phyloP scores from a whole-genome alignment of 2,329 filamentous ascomycete species.

The Epichloe sibirici region DNA sequence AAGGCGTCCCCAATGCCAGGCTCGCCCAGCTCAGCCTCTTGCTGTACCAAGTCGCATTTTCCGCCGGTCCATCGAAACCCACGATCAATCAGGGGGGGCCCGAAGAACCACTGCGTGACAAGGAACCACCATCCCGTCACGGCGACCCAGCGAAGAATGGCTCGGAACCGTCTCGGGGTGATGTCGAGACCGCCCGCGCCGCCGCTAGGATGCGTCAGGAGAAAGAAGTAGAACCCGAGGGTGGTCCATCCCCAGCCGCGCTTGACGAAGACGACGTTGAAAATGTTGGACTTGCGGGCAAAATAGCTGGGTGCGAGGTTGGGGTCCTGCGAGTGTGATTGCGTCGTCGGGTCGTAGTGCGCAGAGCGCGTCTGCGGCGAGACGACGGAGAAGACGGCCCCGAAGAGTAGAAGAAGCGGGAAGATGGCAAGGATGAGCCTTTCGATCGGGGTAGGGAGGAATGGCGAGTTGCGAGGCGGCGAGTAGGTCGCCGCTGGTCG shows the following conservation, averaged over 20 bases:
- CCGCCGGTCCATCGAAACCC: slow-evolving; percentile 84
- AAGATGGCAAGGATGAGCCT: slow-evolving; percentile 55
- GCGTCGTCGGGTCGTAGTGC: slow-evolving; percentile 48
- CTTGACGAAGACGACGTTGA: slow-evolving; percentile 93
- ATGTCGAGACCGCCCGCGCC: slow-evolving; percentile 14
- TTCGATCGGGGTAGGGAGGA: slow-evolving; percentile 60
- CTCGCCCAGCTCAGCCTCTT: slow-evolving; percentile 33
- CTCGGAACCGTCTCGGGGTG: slow-evolving; percentile 35
- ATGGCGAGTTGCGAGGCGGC: slow-evolving; percentile 36
- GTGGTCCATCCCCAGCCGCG: slow-evolving; percentile 89
- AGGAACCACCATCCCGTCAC: slow-evolving; percentile 72
- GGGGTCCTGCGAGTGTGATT: slow-evolving; percentile 49
- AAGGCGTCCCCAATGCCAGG: slow-evolving; percentile 40
- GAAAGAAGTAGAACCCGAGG: slow-evolving; percentile 56
- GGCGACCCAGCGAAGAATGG: slow-evolving; percentile 53
- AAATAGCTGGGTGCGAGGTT: slow-evolving; percentile 68
- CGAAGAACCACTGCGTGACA: slow-evolving; percentile 95
- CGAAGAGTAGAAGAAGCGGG: slow-evolving; percentile 65
- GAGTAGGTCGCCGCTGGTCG: not conserved
- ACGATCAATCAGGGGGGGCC: slow-evolving; percentile 78
- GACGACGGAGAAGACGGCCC: slow-evolving; percentile 66
- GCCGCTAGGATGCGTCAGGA: slow-evolving; percentile 52
- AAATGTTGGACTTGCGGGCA: slow-evolving; percentile 81
- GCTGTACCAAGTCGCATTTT: slow-evolving; percentile 53
- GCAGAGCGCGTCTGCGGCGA: slow-evolving; percentile 58